These are phyloP conservation scores for Stenocarpella maydis DNA, from an alignment of 2,329 filamentous ascomycete species.

Conservation along the genomic window DNA sequence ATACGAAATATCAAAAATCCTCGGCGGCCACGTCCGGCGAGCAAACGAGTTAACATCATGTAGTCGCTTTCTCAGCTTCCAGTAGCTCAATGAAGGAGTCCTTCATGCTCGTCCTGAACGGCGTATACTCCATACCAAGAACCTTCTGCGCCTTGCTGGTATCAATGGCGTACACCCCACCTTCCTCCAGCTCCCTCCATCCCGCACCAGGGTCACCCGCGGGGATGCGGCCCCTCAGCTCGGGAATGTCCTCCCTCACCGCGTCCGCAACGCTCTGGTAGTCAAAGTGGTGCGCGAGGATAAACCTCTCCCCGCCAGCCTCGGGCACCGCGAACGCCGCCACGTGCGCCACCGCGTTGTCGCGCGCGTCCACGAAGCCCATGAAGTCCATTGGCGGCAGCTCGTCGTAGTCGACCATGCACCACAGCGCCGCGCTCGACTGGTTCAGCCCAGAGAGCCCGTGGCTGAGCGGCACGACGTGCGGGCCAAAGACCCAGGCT, in stretches of 20 bases:
- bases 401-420: constrained; percentile 18
- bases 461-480: constrained; percentile 6
- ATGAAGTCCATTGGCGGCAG: constrained; percentile 23
- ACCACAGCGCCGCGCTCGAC: constrained; percentile 26
- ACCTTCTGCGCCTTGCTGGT: constrained; percentile 35
- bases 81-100: constrained; percentile 35
- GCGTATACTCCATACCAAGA: constrained; percentile 35
- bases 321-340: constrained; percentile 19
- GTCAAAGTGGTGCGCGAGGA: constrained; percentile 36
- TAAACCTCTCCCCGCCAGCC: constrained; percentile 35
- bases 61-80: constrained; percentile 21
- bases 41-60: neutral
- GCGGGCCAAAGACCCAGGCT: constrained; percentile 52
- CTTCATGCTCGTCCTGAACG: constrained; percentile 33
- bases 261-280: constrained; percentile 39
- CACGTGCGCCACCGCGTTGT: constrained; percentile 30
- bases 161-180: constrained; percentile 34
- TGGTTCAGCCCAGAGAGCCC: constrained; percentile 27
- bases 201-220: constrained; percentile 31
- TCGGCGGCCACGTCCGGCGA: too few species aligned
- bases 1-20: too few species aligned
- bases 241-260: constrained; percentile 34
- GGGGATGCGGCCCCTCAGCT: constrained; percentile 32
- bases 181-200: neutral
- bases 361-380: constrained; percentile 31